phyloP scores from a whole-genome alignment of 768 basidiomycete genomes.

The Mycena crocata region DNA sequence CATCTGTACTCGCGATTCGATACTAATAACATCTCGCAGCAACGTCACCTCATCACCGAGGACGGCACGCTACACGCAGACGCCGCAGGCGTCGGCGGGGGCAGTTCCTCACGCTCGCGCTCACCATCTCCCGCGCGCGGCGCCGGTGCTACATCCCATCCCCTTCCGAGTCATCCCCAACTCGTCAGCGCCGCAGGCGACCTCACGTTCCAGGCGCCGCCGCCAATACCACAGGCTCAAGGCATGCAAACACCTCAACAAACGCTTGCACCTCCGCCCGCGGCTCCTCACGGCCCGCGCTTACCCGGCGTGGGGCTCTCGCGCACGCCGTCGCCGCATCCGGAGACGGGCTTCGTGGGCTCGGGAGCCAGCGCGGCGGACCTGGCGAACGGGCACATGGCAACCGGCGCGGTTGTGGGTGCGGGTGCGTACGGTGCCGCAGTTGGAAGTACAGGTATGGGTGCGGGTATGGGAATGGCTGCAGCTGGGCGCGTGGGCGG shows the following conservation, averaged over 20 bases:
- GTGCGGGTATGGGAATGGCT: too few species aligned
- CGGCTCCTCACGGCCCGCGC: conserved; percentile 79
- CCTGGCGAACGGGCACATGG: conserved; percentile 13
- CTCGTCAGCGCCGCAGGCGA: neutral
- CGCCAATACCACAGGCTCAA: neutral
- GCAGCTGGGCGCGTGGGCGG: too few species aligned
- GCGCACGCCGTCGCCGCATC: conserved; percentile 76
- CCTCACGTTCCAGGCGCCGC: conserved; percentile 10
- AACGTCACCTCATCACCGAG: conserved; percentile 53
- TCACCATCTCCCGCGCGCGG: conserved; percentile 46
- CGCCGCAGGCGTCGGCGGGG: conserved; percentile 38
- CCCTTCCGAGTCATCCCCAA: conserved; percentile 18
- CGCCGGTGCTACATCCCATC: conserved; percentile 7
- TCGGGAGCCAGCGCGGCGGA: conserved; percentile 9
- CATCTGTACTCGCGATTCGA: too few species aligned
- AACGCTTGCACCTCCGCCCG: conserved; percentile 71
- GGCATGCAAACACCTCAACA: too few species aligned
- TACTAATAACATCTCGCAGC: conserved; percentile 24
- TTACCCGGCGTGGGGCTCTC: conserved; percentile 66
- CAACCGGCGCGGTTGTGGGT: neutral
- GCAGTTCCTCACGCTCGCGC: conserved; percentile 52
- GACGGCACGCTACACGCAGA: conserved; percentile 48
- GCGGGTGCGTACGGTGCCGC: neutral
- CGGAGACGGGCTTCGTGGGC: conserved; percentile 28
- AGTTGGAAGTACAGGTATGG: conserved; percentile 4